Evolutionary conservation across 768 basidiomycete species (phyloP), one percentile per base, ranked within the genome.

Genomic region (Mycena maculata): DNA sequence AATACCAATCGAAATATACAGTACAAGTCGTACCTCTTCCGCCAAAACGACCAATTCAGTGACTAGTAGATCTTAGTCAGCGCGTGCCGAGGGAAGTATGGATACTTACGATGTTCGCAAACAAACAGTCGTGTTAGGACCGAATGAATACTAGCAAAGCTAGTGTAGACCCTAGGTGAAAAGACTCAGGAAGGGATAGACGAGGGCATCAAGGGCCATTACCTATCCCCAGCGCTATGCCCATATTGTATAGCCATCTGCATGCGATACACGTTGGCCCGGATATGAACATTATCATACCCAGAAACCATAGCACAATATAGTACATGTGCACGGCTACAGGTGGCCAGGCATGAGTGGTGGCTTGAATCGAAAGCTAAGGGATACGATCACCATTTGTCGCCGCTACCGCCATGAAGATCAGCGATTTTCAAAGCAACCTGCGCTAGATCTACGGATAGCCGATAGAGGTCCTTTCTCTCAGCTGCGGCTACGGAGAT

Each of bases 351-450:
- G 49, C 47, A 64, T 49, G 41, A 52, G n/a, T 47, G 58, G 8
- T n/a, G 15, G 15, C n/a, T n/a, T 45, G 13, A 20, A 67, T 22
- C 23, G 6, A 36, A 31, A 48, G 36, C 49, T 25, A 23, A 33
- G 39, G 33, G 60, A 10, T n/a, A 36, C 6, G 13, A 78, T 57
- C 39, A 89, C 90, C 90, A 91, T 83, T 90, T 90, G 74, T 91
- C 90, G 54, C 84, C 85, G 55, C 82, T 88, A 25, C 82, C 86
- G 33, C 90, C 90, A 74, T 90, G 81, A 25, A 79, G 81, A 47
- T 91, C 88, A 22, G 90, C 90, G n/a, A 92, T 88, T 48, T 84
- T 84, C 42, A 93, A 75, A 10, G 88, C 90, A 48, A 92, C 76
- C 71, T 87, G 90, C 27, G 87, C 90, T 38, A 92, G 81, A 71